These are phyloP conservation scores for Leccinum longicurvipes DNA, from an alignment of 768 basidiomycete species.

Conservation along the genomic window DNA sequence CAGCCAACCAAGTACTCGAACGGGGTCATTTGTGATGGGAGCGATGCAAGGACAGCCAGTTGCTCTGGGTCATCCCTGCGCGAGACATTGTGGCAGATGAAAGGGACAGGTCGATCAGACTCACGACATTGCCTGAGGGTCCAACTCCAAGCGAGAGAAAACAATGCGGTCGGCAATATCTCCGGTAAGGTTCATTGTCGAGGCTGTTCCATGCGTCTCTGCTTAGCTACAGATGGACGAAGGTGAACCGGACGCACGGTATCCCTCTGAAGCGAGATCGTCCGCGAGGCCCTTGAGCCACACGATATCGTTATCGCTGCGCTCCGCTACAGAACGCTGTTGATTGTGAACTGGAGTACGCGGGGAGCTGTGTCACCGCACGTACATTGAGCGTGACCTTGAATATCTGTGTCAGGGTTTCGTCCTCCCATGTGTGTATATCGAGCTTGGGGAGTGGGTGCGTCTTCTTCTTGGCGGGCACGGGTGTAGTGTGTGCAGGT, in stretches of 20 bases:
- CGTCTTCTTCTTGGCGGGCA: constrained; percentile 50
- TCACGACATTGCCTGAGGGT: constrained; percentile 69
- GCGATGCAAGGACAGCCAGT: constrained; percentile 66
- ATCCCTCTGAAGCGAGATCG: constrained; percentile 64
- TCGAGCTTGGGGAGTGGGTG: constrained; percentile 44
- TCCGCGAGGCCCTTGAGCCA: constrained; percentile 77
- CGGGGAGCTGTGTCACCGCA: constrained; percentile 6
- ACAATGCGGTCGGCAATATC: constrained; percentile 75
- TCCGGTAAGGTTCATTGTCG: constrained; percentile 43
- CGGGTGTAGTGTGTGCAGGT: constrained; percentile 27
- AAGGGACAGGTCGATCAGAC: constrained; percentile 26
- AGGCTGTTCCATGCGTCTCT: constrained; percentile 22
- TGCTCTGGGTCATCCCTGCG: constrained; percentile 73
- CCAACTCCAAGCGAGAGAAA: constrained; percentile 79
- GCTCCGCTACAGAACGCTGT: constrained; percentile 58
- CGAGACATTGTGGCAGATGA: neutral
- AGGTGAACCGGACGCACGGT: constrained; percentile 30
- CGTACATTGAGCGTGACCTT: constrained; percentile 78
- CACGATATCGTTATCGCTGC: constrained; percentile 62
- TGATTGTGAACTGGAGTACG: constrained; percentile 8
- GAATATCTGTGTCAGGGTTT: constrained; percentile 63
- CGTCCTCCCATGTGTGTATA: constrained; percentile 68
- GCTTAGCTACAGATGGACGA: neutral
- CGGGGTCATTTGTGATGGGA: constrained; percentile 74
- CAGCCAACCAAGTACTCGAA: constrained; percentile 89